Conservation (phyloP, 1,284 basidiomycete species). For the Papiliotrema fonsecae region DNA sequence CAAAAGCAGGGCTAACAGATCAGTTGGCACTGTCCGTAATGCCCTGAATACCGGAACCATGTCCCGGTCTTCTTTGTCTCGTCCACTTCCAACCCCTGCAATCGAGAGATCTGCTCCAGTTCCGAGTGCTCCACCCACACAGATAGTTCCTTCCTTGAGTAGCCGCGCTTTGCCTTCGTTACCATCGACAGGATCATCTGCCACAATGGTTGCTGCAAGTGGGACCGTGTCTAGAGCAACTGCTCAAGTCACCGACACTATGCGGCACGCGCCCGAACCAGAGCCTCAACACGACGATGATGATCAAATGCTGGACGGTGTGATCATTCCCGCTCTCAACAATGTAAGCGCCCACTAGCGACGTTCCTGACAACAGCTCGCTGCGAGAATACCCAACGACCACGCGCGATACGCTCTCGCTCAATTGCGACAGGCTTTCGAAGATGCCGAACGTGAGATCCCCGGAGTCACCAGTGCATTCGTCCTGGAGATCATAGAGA, state of each 20-base stretch:
- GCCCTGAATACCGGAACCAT: conserved; percentile 28
- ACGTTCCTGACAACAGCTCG: conserved; percentile 56
- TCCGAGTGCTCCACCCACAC: background rate
- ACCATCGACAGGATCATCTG: too few relatives aligned
- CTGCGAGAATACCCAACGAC: conserved; percentile 78
- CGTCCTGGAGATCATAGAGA: conserved; percentile 52
- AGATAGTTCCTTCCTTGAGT: conserved; percentile 1
- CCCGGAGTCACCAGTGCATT: conserved; percentile 51
- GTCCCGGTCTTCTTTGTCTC: conserved; percentile 26
- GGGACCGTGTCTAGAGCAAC: too few relatives aligned
- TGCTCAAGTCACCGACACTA: background rate
- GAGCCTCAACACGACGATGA: conserved; percentile 53
- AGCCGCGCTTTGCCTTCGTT: conserved; percentile 9
- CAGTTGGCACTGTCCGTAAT: conserved; percentile 46
- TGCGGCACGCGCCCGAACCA: conserved; percentile 21
- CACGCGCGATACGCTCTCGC: conserved; percentile 79
- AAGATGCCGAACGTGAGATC: conserved; percentile 76
- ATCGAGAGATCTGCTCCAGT: background rate
- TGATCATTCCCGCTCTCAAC: conserved; percentile 84
- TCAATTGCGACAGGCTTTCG: conserved; percentile 79
- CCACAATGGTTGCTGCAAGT: too few relatives aligned
- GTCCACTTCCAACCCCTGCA: conserved; percentile 9
- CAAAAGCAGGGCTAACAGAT: background rate
- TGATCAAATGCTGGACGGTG: conserved; percentile 88
- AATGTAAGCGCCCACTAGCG: conserved; percentile 58